Conservation (phyloP, 257 asterid genomes). For the Solanum chiquidenum region DNA sequence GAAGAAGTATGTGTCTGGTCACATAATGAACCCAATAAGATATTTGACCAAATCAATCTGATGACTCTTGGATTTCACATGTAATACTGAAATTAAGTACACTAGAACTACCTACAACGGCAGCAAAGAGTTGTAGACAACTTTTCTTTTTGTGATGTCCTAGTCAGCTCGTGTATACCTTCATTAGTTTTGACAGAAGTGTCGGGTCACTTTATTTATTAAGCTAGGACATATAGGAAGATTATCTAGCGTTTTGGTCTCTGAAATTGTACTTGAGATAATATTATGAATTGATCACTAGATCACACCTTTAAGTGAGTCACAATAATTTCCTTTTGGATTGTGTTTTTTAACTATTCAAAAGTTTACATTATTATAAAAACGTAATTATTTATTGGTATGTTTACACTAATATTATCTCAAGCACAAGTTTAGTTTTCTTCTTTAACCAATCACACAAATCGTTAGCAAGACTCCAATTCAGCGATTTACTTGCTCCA, state of each 20-base stretch:
- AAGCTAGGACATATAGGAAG: background rate
- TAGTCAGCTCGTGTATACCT: accelerated
- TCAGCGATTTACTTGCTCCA: background rate
- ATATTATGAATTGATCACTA: background rate
- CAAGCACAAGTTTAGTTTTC: background rate
- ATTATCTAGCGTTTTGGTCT: background rate
- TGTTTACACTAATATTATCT: background rate
- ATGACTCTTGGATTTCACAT: background rate
- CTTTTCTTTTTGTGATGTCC: background rate
- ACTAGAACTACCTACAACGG: background rate
- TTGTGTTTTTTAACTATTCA: background rate
- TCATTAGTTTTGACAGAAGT: background rate
- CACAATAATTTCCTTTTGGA: background rate
- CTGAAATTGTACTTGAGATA: background rate
- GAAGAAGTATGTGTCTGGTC: background rate
- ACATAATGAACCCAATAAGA: background rate
- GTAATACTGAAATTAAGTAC: background rate
- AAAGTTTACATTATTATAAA: background rate
- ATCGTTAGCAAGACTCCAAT: background rate
- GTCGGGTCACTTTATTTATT: background rate
- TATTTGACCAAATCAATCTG: background rate
- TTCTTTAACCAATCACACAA: background rate
- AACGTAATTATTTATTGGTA: background rate
- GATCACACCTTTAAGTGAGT: background rate
- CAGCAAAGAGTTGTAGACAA: background rate